Evolutionary conservation across 176 grass and related monocot genomes (phyloP).

Genomic region (Ampelocalamus luodianensis): DNA sequence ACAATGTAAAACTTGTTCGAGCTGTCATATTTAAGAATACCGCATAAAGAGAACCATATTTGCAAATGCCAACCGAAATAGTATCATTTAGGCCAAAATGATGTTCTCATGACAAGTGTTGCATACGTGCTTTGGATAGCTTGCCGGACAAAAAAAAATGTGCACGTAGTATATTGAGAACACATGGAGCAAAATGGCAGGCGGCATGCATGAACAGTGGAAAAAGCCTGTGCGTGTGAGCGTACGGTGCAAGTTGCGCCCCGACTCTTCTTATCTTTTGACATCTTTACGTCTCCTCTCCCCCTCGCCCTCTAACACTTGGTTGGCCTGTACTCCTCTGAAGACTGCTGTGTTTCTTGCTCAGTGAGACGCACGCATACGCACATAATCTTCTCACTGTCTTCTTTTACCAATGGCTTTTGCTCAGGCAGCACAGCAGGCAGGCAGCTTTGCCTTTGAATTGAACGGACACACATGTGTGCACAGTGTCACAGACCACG

Average conservation of each 20-base stretch:
- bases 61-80: too few species aligned
- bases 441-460: constrained; percentile 37
- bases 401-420: constrained; percentile 42
- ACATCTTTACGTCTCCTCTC: constrained; percentile 42
- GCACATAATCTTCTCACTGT: constrained; percentile 36
- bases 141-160: neutral
- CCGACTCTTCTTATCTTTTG: neutral
- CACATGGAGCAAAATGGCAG: constrained; percentile 1
- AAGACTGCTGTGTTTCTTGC: neutral
- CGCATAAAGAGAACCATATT: too few species aligned
- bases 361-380: constrained; percentile 37
- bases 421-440: neutral
- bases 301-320: neutral
- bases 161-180: neutral
- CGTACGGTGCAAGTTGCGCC: constrained; percentile 26
- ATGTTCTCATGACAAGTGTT: too few species aligned
- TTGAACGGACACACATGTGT: constrained; percentile 34
- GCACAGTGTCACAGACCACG: constrained; percentile 18
- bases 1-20: too few species aligned
- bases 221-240: constrained; percentile 3
- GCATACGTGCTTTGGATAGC: too few species aligned
- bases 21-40: too few species aligned
- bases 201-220: constrained; percentile 39
- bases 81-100: too few species aligned
- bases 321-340: neutral